Conservation (phyloP, 108 stramenopile species). For the Aurantiochytrium sp. region DNA sequence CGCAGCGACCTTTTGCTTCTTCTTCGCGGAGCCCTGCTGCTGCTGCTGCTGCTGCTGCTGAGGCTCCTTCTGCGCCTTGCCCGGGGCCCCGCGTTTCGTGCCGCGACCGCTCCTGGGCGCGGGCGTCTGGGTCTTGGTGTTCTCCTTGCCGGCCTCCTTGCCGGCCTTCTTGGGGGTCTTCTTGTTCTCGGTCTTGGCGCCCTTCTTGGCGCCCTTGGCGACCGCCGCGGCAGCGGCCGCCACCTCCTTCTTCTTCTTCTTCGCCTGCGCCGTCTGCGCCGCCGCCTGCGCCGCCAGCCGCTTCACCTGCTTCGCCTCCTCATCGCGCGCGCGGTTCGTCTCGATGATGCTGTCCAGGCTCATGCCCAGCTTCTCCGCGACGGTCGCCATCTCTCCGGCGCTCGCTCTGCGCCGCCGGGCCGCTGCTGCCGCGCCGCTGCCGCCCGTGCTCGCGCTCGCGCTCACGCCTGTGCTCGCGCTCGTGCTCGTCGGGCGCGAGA, state of each 20-base stretch:
- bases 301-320: not conserved
- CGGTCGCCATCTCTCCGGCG: not conserved
- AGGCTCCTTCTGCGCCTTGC: not conserved
- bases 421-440: no score
- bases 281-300: not conserved
- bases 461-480: not conserved
- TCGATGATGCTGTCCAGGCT: not conserved
- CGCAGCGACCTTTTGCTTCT: not conserved
- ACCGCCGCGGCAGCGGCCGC: no score
- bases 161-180: no score
- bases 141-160: not conserved
- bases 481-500: not conserved
- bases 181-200: not conserved
- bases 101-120: not conserved
- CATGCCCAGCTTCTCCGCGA: slow-evolving; percentile 1
- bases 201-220: no score
- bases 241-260: no score
- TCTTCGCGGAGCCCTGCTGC: no score
- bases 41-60: not conserved
- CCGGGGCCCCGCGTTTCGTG: not conserved
- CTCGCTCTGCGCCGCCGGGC: no score
- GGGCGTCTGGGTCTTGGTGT: no score
- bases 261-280: not conserved
- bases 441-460: no score
- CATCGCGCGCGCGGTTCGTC: not conserved